These are phyloP conservation scores for Cairneyella variabilis DNA, from an alignment of 495 filamentous ascomycete genomes.

Conservation along the genomic window DNA sequence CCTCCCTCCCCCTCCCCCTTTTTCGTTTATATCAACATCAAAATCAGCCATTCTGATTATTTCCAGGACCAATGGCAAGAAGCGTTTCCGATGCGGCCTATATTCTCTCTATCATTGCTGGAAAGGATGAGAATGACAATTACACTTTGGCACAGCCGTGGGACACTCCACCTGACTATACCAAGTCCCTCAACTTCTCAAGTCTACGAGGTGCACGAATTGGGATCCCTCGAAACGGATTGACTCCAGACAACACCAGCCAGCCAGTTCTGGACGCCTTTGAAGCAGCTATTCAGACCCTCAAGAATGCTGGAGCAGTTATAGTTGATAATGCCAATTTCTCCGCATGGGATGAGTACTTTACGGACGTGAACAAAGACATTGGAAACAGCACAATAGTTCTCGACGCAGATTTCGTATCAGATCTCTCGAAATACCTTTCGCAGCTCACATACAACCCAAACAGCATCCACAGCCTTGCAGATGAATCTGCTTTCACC, in stretches of 20 bases:
- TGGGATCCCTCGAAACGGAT: conserved; percentile 41
- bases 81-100: conserved; percentile 65
- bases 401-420: conserved; percentile 43
- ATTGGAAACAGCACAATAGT: conserved; percentile 26
- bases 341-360: conserved; percentile 10
- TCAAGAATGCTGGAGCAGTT: conserved; percentile 35
- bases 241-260: conserved; percentile 18
- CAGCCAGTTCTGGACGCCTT: conserved; percentile 32
- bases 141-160: conserved; percentile 41
- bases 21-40: background rate
- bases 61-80: conserved; percentile 50
- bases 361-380: conserved; percentile 16
- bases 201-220: conserved; percentile 35
- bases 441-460: conserved; percentile 43
- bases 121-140: conserved; percentile 45
- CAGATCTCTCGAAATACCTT: conserved; percentile 41
- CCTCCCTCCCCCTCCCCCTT: too few relatives aligned
- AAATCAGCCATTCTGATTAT: conserved; percentile 19
- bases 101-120: conserved; percentile 58
- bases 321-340: conserved; percentile 35
- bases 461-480: conserved; percentile 34
- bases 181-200: conserved; percentile 30
- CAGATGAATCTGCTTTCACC: conserved; percentile 33
- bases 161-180: conserved; percentile 39
- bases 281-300: conserved; percentile 28